Evolutionary conservation across 2,329 filamentous ascomycete species (phyloP).

Genomic region (Paradendryphiella salina): DNA sequence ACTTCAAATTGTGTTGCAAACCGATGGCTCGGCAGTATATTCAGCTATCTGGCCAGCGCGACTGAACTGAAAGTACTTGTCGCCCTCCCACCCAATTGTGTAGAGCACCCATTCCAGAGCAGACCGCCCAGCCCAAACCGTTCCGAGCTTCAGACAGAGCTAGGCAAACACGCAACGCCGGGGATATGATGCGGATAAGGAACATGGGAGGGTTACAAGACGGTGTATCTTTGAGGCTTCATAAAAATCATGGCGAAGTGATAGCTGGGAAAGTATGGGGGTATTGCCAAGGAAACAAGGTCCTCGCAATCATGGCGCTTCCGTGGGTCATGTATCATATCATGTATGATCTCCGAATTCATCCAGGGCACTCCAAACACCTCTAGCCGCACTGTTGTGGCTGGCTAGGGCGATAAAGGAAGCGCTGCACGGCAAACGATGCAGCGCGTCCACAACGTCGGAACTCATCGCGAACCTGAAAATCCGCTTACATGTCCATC

Average conservation of each 20-base stretch:
- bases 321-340: conserved; percentile 35
- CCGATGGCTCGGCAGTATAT: conserved; percentile 29
- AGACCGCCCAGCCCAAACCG: conserved; percentile 29
- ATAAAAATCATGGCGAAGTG: conserved; percentile 42
- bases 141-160: conserved; percentile 29
- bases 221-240: conserved; percentile 49
- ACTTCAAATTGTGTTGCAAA: conserved; percentile 6
- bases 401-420: conserved; percentile 8
- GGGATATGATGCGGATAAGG: conserved; percentile 49
- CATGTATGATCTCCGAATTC: conserved; percentile 24
- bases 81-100: conserved; percentile 19
- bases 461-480: conserved; percentile 6
- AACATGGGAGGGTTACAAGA: conserved; percentile 46
- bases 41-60: conserved; percentile 32
- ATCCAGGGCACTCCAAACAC: conserved; percentile 16
- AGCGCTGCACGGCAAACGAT: conserved; percentile 9
- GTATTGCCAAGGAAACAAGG: conserved; percentile 30
- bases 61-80: conserved; percentile 17
- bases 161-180: conserved; percentile 44
- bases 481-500: conserved; percentile 69
- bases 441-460: conserved; percentile 10
- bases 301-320: conserved; percentile 21
- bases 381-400: conserved; percentile 14
- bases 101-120: conserved; percentile 19
- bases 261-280: conserved; percentile 25